Evolutionary conservation across 2,329 filamentous ascomycete species (phyloP), one percentile per base, ranked within the genome.

Genomic region (Beauveria sp.): DNA sequence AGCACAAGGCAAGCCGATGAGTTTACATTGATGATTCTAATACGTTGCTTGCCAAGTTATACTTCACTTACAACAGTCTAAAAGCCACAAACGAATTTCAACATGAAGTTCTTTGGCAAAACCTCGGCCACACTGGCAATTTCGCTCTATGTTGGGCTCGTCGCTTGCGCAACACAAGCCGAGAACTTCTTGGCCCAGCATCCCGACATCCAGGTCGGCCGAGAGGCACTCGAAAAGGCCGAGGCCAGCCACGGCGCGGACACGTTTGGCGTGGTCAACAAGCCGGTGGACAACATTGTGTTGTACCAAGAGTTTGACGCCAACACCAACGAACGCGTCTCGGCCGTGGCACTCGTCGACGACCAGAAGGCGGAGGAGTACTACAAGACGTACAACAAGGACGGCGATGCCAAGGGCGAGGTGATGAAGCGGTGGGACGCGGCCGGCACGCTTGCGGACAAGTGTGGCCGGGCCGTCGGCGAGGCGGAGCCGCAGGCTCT

Each of bases 191-290:
- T 55, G 22, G 38, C 52, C 14, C 38, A 43, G 40, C 52, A 55
- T 14, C 52, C 52, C 14, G 52, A 55, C 38, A 55, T 55, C 9
- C 52, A 43, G 38, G 52, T 55, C 1, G 52, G 52, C 34, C 52
- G 52, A 10, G 51, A 14, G 0, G 51, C 51, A 22, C 51, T 54
- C 38, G 34, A 16, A 2, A 24, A 26, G 34, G 51, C 51, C 38
- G 51, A 54, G 22, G 51, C 51, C 34, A 26, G 16, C 30, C 12
- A 16, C 20, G 51, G 51, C 12, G 34, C 51, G 38, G 52, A 55
- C 52, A 43, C 52, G 14, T 55, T 55, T 28, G 24, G 20, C 52
- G 12, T 55, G 38, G 52, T 55, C 52, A 55, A 55, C 52, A 55
- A 55, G 52, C 52, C 52, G 3, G 38, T 28, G 22, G 34, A 10